Percentiles rank a stretch among this genome's conserved stretches.
phyloP scores from a whole-genome alignment of 1,284 basidiomycete genomes.

The Cutaneotrichosporon sp. region DNA sequence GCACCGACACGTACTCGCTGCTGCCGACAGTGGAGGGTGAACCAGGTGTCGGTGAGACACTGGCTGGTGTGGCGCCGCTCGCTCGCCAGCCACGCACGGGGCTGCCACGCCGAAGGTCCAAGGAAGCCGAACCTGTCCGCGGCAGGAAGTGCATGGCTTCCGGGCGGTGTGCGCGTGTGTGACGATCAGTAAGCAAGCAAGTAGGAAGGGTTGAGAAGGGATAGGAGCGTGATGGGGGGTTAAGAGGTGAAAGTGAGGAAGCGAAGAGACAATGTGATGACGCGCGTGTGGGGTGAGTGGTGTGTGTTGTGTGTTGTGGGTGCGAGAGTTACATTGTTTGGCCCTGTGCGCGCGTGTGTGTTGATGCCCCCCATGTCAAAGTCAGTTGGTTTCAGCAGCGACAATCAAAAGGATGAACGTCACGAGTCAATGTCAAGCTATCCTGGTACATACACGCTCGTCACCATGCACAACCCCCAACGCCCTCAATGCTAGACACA shows the following conservation, averaged over 20 bases:
- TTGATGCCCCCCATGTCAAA: no score
- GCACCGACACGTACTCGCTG: not conserved
- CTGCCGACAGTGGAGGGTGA: not conserved
- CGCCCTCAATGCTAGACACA: not conserved
- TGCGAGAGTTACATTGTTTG: not conserved
- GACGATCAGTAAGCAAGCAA: not conserved
- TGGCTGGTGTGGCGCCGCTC: no score
- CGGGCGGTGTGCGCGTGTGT: not conserved
- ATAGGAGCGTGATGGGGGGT: not conserved
- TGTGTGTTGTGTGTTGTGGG: no score
- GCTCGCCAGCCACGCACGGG: no score
- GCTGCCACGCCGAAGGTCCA: not conserved
- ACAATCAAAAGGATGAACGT: not conserved
- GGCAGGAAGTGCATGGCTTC: not conserved
- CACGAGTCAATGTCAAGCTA: no score
- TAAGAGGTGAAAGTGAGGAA: not conserved
- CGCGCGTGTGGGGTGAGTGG: not conserved
- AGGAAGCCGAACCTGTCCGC: not conserved
- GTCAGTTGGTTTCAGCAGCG: not conserved
- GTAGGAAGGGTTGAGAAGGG: not conserved
- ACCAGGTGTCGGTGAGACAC: not conserved
- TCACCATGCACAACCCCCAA: not conserved
- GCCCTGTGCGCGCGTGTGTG: not conserved
- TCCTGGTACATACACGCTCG: not conserved
- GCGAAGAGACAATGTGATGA: not conserved